phyloP scores from a whole-genome alignment of 2,329 filamentous ascomycete species.

The Colletotrichum tofieldiae region DNA sequence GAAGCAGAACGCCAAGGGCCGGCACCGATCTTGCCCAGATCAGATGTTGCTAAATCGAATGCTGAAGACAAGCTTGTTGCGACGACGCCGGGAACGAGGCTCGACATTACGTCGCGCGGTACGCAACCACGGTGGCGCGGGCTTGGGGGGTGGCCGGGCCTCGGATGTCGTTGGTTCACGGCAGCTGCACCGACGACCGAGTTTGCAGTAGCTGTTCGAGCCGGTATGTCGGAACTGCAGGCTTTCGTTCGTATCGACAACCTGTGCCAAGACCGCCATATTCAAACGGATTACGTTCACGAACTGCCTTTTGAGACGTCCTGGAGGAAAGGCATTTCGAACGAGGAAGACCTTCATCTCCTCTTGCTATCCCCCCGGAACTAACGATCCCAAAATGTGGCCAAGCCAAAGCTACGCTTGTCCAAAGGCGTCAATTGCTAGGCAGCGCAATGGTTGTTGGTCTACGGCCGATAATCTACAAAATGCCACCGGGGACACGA shows the following conservation, averaged over 20 bases:
- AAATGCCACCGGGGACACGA: neutral
- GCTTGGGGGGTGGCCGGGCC: neutral
- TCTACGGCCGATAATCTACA: neutral
- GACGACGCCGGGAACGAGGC: conserved; percentile 23
- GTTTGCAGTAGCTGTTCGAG: neutral
- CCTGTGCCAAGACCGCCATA: neutral
- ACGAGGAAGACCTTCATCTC: too few relatives aligned
- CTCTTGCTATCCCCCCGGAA: too few relatives aligned
- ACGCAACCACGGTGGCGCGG: conserved; percentile 16
- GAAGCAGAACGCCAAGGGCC: neutral
- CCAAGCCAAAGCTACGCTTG: neutral
- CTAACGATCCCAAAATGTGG: neutral
- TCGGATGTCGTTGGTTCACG: conserved; percentile 7
- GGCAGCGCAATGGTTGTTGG: neutral
- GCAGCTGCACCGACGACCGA: neutral
- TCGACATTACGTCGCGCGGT: conserved; percentile 1
- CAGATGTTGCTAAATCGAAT: neutral
- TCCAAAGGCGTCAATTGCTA: neutral
- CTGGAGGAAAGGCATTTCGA: too few relatives aligned
- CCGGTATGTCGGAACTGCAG: neutral
- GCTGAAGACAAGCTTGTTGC: conserved; percentile 24
- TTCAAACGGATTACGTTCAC: neutral
- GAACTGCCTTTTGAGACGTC: neutral
- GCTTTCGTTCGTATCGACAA: neutral
- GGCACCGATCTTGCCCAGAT: conserved; percentile 7